A percentile compares a stretch with the other conserved stretches of the same genome.
Evolutionary conservation across 2,329 filamentous ascomycete species (phyloP).

Genomic region (Xylaria digitata): DNA sequence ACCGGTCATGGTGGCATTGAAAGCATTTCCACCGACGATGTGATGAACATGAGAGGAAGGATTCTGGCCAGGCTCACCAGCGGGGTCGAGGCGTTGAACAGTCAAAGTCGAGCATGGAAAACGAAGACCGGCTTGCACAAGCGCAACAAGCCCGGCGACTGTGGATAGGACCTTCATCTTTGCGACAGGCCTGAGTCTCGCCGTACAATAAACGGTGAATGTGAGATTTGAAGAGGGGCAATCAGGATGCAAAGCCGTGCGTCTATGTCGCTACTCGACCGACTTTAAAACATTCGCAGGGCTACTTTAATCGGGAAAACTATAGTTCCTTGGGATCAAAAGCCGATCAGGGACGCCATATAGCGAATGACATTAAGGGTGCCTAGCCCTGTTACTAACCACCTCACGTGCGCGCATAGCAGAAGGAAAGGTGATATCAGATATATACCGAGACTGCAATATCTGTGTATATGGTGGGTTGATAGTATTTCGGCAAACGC

Average conservation of each 20-base stretch:
- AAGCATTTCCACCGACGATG: slow-evolving; percentile 40
- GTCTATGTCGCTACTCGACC: not conserved
- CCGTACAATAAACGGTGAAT: not conserved
- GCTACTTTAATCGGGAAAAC: not conserved
- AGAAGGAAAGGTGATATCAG: not conserved
- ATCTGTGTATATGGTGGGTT: slow-evolving; percentile 14
- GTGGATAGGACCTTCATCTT: slow-evolving; percentile 32
- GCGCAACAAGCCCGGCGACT: slow-evolving; percentile 9
- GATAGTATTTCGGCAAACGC: slow-evolving; percentile 3
- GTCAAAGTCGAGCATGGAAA: slow-evolving; percentile 38
- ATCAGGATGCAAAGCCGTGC: not conserved
- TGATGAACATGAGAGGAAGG: slow-evolving; percentile 38
- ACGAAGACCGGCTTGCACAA: slow-evolving; percentile 36
- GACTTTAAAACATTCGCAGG: slow-evolving; percentile 7
- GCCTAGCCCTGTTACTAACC: not conserved
- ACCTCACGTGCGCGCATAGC: not conserved
- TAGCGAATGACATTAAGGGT: not conserved
- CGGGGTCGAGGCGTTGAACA: slow-evolving; percentile 37
- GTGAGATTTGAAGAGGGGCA: not conserved
- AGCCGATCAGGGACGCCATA: not conserved
- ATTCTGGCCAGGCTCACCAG: slow-evolving; percentile 32
- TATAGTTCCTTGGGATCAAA: not conserved
- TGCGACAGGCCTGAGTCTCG: not conserved
- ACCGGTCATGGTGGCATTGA: slow-evolving; percentile 37
- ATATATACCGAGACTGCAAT: slow-evolving; percentile 23